Evolutionary conservation across 495 filamentous ascomycete genomes (phyloP).

Genomic region (Platismatia glauca): DNA sequence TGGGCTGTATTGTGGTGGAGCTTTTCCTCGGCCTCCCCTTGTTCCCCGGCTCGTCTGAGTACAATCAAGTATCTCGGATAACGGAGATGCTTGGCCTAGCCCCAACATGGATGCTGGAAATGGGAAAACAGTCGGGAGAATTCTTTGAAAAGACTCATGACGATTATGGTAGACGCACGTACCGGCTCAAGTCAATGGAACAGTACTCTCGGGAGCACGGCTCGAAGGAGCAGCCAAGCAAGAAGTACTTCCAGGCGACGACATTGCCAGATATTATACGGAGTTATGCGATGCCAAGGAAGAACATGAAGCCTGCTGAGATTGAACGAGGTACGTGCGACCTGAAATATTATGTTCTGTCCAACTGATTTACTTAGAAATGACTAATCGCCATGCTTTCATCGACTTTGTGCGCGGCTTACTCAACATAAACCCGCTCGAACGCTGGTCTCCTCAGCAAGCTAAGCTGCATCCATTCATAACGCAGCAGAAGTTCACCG

Average conservation of each 20-base stretch:
- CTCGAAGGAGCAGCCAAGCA: conserved; percentile 97
- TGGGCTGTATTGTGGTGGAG: conserved; percentile 98
- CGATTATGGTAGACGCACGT: conserved; percentile 79
- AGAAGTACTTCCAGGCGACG: conserved; percentile 95
- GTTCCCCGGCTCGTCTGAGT: conserved; percentile 97
- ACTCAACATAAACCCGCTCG: conserved; percentile 88
- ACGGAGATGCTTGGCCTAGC: conserved; percentile 97
- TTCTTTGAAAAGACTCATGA: conserved; percentile 97
- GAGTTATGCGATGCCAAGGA: conserved; percentile 93
- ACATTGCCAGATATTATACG: conserved; percentile 95
- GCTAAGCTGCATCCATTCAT: conserved; percentile 98
- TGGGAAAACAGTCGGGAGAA: conserved; percentile 95
- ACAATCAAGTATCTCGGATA: conserved; percentile 95
- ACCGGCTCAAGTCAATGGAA: conserved; percentile 93
- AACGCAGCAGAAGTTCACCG: conserved; percentile 94
- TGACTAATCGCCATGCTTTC: conserved; percentile 96
- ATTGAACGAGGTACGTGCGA: conserved; percentile 76
- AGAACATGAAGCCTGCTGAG: conserved; percentile 98
- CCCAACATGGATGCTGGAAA: conserved; percentile 98
- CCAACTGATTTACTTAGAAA: conserved; percentile 54
- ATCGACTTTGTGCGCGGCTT: conserved; percentile 98
- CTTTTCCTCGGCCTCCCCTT: conserved; percentile 90
- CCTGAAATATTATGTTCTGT: background rate
- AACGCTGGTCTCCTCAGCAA: conserved; percentile 96
- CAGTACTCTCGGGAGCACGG: conserved; percentile 91